These are phyloP conservation scores for Fusarium albosuccineum DNA, from an alignment of 2,329 filamentous ascomycete genomes.

Conservation along the genomic window DNA sequence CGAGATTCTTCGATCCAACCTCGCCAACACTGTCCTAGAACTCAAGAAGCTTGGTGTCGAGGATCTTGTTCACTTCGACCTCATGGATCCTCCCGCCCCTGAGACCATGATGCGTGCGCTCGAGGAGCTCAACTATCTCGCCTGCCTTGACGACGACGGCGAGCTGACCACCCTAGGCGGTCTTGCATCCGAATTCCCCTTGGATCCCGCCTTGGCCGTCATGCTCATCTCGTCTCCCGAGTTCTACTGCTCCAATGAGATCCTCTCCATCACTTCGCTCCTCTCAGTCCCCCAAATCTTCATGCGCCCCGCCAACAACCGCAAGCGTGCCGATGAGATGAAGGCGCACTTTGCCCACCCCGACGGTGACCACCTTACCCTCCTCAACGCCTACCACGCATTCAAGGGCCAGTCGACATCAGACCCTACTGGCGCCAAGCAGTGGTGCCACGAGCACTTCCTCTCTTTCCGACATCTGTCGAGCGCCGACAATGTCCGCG, in stretches of 20 bases:
- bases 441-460: conserved; percentile 98
- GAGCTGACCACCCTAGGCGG: conserved; percentile 88
- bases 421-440: conserved; percentile 77
- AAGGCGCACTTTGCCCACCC: conserved; percentile 92
- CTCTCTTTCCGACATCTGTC: conserved; percentile 88
- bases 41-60: conserved; percentile 97
- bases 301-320: conserved; percentile 84
- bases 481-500: conserved; percentile 93
- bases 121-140: conserved; percentile 97
- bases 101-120: conserved; percentile 98
- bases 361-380: conserved; percentile 94
- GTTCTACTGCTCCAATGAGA: conserved; percentile 99
- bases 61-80: conserved; percentile 96
- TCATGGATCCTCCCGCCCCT: conserved; percentile 98
- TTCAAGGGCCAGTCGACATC: conserved; percentile 79
- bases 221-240: conserved; percentile 98
- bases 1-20: conserved; percentile 93
- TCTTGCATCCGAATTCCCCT: conserved; percentile 92
- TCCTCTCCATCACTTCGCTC: conserved; percentile 92
- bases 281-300: conserved; percentile 96
- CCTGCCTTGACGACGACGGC: conserved; percentile 95
- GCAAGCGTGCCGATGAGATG: conserved; percentile 97
- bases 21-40: conserved; percentile 94
- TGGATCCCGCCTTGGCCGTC: conserved; percentile 93
- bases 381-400: conserved; percentile 97